These are phyloP conservation scores for Monilinia fructigena DNA, from an alignment of 2,329 filamentous ascomycete species.

Conservation along the genomic window DNA sequence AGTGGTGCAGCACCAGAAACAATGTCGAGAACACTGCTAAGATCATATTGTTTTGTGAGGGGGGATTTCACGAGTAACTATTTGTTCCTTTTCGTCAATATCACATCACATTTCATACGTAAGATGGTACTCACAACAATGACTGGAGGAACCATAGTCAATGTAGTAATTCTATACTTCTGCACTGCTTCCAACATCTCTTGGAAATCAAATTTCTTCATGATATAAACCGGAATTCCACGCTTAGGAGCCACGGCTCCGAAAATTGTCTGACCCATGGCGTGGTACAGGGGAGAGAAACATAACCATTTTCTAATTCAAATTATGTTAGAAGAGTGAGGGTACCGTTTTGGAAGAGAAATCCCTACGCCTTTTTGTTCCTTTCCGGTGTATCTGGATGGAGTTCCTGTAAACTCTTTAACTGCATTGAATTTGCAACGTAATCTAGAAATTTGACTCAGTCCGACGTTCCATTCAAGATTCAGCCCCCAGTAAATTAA, in stretches of 20 bases:
- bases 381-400: constrained; percentile 61
- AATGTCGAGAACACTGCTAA: constrained; percentile 70
- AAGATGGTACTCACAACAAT: constrained; percentile 46
- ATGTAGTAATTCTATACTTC: constrained; percentile 52
- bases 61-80: constrained; percentile 63
- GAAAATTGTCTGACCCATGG: constrained; percentile 39
- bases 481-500: neutral
- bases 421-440: constrained; percentile 44
- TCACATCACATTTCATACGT: neutral
- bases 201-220: constrained; percentile 54
- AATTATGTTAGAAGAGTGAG: neutral
- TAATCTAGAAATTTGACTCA: constrained; percentile 22
- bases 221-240: constrained; percentile 53
- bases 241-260: constrained; percentile 47
- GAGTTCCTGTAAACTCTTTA: constrained; percentile 50
- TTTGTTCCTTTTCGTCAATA: neutral
- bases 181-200: constrained; percentile 33
- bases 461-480: neutral
- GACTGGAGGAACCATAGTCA: constrained; percentile 58
- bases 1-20: constrained; percentile 84
- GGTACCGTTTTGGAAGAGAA: constrained; percentile 82
- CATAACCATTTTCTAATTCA: constrained; percentile 33
- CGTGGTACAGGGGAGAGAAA: constrained; percentile 22
- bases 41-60: constrained; percentile 51
- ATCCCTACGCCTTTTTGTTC: constrained; percentile 64